A percentile compares a stretch with the other conserved stretches of the same genome.
Evolutionary conservation across 345 rosid species (phyloP).

Genomic region (Populus deltoides): DNA sequence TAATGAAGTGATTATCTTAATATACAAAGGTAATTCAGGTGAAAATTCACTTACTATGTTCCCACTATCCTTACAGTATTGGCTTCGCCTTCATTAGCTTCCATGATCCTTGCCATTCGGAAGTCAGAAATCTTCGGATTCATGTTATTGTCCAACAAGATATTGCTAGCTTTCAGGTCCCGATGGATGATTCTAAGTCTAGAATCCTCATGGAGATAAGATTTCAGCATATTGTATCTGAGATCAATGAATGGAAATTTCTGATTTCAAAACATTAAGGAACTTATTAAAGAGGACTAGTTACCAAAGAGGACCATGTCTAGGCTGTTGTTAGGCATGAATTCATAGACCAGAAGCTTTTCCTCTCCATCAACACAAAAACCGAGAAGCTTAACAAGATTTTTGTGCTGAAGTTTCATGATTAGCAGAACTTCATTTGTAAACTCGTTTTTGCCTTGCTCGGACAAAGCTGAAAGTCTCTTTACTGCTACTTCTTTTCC

Average conservation of each 20-base stretch:
- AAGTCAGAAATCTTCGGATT: constrained; percentile 62
- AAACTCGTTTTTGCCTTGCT: no score
- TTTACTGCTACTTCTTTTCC: constrained; percentile 50
- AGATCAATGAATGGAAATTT: background rate
- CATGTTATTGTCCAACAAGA: constrained; percentile 47
- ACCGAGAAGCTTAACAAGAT: no score
- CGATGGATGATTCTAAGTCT: constrained; percentile 50
- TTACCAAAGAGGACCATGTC: no score
- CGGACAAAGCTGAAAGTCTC: constrained; percentile 23
- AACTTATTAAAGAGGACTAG: background rate
- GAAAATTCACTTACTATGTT: constrained; percentile 40
- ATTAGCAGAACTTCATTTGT: no score
- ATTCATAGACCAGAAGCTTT: no score
- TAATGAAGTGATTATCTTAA: no score
- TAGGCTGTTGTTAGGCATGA: no score
- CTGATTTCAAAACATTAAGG: background rate
- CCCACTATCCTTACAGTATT: constrained; percentile 50
- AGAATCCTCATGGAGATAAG: constrained; percentile 54
- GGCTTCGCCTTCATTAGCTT: constrained; percentile 30
- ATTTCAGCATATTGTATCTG: no score
- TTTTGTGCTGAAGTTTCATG: no score
- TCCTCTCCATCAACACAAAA: no score
- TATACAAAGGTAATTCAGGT: background rate
- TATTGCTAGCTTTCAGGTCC: constrained; percentile 58
- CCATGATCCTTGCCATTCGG: constrained; percentile 54